Percentiles rank a stretch among this genome's conserved stretches.
Conservation (phyloP, 179 eudicot species). For the Beta lomatogona region DNA sequence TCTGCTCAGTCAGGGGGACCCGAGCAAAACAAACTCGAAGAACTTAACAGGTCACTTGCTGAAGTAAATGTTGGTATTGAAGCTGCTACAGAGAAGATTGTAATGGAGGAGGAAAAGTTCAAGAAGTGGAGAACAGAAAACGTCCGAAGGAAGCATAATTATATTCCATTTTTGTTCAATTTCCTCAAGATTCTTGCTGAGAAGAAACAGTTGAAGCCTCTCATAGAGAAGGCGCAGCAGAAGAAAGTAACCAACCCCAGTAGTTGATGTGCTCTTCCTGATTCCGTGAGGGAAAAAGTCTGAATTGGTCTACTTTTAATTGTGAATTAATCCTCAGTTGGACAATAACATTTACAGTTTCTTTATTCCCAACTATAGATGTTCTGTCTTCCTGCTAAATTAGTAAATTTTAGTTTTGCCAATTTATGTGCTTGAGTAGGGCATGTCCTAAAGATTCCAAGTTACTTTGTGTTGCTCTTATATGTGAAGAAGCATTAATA, state of each 20-base stretch:
- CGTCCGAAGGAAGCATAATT: constrained; percentile 86
- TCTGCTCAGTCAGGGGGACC: constrained; percentile 57
- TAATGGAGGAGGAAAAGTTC: constrained; percentile 95
- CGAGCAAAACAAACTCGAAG: constrained; percentile 56
- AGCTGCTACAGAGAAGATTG: constrained; percentile 84
- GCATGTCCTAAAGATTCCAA: neutral
- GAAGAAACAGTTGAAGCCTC: constrained; percentile 95
- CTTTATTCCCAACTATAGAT: neutral
- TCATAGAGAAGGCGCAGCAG: constrained; percentile 89
- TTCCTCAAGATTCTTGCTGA: constrained; percentile 94
- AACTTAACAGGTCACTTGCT: constrained; percentile 55
- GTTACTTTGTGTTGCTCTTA: neutral
- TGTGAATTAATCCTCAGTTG: constrained; percentile 8
- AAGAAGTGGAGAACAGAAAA: constrained; percentile 96
- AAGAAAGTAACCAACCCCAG: constrained; percentile 59
- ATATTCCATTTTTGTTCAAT: constrained; percentile 92
- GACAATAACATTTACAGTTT: neutral
- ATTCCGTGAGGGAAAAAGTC: neutral
- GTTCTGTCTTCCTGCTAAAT: neutral
- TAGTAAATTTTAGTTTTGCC: constrained; percentile 7
- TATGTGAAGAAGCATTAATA: too few species aligned
- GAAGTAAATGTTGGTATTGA: constrained; percentile 87
- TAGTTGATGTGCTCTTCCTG: constrained; percentile 17
- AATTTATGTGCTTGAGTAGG: neutral
- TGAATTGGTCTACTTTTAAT: neutral